Conservation (phyloP, 805 yeast genomes). For the Wickerhamiella allomyrinae region DNA sequence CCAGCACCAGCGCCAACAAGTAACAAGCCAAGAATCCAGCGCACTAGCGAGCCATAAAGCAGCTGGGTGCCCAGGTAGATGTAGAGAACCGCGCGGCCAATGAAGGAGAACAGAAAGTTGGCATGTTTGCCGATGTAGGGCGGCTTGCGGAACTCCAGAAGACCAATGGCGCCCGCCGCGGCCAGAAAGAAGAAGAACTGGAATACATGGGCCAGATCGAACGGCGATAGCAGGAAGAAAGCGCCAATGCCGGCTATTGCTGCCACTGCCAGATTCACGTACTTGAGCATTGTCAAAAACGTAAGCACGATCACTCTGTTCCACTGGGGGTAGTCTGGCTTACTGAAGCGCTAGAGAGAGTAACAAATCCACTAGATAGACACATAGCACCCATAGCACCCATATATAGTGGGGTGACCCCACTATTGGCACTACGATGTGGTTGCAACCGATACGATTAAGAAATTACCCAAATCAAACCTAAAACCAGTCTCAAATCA, state of each 20-base stretch:
- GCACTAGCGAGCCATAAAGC: constrained; percentile 38
- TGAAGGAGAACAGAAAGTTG: constrained; percentile 44
- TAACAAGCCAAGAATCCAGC: constrained; percentile 43
- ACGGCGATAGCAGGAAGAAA: background rate
- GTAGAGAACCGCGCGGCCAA: constrained; percentile 61
- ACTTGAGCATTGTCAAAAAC: constrained; percentile 1
- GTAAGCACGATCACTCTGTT: too few relatives aligned
- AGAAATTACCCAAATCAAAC: too few relatives aligned
- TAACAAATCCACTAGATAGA: too few relatives aligned
- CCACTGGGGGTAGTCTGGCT: too few relatives aligned
- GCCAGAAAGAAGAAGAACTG: constrained; percentile 21
- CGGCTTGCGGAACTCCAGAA: constrained; percentile 36
- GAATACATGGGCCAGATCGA: constrained; percentile 1
- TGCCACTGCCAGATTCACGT: constrained; percentile 4
- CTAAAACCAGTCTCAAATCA: too few relatives aligned
- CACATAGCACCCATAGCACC: too few relatives aligned
- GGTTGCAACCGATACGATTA: too few relatives aligned
- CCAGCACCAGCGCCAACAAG: constrained; percentile 46
- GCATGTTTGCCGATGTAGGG: constrained; percentile 34
- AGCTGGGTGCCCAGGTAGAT: constrained; percentile 36
- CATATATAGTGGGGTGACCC: too few relatives aligned
- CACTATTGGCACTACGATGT: too few relatives aligned
- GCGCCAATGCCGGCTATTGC: constrained; percentile 4
- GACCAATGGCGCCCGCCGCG: constrained; percentile 16
- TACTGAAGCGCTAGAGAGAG: background rate